Percentiles rank a stretch among this genome's conserved stretches.
Conservation (phyloP, 2,329 filamentous ascomycete genomes). For the Davidsoniella virescens region DNA sequence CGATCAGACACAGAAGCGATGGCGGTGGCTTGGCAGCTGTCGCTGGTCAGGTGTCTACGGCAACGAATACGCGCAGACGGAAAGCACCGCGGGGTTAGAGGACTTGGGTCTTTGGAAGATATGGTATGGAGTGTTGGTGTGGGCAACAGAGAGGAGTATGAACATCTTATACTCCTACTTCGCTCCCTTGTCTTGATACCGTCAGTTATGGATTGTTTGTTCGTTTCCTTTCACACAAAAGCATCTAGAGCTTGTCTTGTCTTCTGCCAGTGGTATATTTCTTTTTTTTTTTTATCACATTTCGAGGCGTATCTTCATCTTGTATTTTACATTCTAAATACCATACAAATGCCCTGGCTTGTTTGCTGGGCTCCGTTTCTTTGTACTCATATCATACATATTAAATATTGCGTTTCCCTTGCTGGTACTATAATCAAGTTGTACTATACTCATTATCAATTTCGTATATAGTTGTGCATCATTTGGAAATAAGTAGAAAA, state of each 20-base stretch:
- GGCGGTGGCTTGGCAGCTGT: conserved; percentile 5
- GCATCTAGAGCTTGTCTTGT: no score
- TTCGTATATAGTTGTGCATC: no score
- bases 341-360: no score
- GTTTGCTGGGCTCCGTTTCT: background rate
- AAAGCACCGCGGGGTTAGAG: conserved; percentile 12
- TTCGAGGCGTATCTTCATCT: background rate
- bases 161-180: background rate
- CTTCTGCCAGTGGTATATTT: background rate
- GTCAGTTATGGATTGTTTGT: background rate
- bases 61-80: conserved; percentile 10
- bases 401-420: background rate
- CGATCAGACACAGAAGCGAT: conserved; percentile 13
- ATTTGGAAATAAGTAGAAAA: background rate
- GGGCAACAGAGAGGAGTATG: background rate
- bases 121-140: background rate
- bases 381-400: background rate
- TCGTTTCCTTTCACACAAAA: conserved; percentile 4
- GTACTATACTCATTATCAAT: no score
- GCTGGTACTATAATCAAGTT: no score
- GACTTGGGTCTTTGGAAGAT: no score
- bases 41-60: background rate
- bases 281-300: background rate
- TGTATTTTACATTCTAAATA: no score
- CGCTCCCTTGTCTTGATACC: background rate